Percentiles rank a stretch among this genome's conserved stretches.
These are phyloP conservation scores for Aurifilum marmelostoma DNA, from an alignment of 2,329 filamentous ascomycete species.

Conservation along the genomic window DNA sequence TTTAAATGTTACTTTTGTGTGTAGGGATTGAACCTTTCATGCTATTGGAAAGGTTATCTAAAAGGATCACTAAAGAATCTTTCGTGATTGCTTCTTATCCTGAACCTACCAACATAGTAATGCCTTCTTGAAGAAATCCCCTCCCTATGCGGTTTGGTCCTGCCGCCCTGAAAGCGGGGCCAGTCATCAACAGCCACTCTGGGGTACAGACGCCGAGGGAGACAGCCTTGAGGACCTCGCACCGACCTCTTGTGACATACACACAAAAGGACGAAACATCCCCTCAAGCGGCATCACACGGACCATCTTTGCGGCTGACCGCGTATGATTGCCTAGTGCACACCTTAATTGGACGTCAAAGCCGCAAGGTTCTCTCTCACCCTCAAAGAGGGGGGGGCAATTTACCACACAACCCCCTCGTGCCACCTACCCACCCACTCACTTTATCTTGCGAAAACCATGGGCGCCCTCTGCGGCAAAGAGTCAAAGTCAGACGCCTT, in stretches of 20 bases:
- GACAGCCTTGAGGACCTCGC: neutral
- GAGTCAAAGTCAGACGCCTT: conserved; percentile 65
- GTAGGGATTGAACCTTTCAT: neutral
- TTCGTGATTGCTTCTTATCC: neutral
- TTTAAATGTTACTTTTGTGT: neutral
- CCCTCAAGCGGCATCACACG: conserved; percentile 1
- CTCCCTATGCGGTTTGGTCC: neutral
- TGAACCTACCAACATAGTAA: neutral
- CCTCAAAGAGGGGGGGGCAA: neutral
- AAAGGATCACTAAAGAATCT: neutral
- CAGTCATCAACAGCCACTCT: neutral
- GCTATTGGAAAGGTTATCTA: neutral
- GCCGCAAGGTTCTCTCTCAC: no score
- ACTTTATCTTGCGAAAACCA: conserved; percentile 41
- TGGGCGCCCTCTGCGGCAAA: conserved; percentile 90
- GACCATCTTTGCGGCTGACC: neutral
- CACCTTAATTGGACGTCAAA: conserved; percentile 6
- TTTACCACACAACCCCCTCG: no score
- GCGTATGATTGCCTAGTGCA: neutral
- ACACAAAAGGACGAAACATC: neutral
- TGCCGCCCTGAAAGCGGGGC: conserved; percentile 2
- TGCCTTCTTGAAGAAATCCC: neutral
- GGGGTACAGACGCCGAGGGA: neutral
- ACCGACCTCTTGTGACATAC: neutral
- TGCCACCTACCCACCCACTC: neutral